These are phyloP conservation scores for Phytophthora chlamydospora DNA, from an alignment of 352 stramenopile species.

Conservation along the genomic window DNA sequence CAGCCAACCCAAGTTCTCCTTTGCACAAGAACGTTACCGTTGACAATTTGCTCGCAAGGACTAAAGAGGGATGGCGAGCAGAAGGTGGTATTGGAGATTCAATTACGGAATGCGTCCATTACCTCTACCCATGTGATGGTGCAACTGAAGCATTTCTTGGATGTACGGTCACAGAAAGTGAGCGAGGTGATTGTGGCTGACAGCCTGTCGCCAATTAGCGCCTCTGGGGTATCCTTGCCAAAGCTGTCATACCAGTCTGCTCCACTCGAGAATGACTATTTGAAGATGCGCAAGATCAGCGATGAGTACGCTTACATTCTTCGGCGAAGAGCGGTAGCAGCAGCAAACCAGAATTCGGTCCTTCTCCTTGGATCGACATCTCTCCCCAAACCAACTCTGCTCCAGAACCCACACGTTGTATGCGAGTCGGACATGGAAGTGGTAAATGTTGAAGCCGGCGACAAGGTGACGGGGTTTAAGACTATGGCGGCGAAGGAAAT, in stretches of 20 bases:
- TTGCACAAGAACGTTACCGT: constrained; percentile 18
- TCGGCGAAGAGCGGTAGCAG: constrained; percentile 44
- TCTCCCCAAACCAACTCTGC: constrained; percentile 50
- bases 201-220: constrained; percentile 14
- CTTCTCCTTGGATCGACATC: constrained; percentile 39
- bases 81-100: constrained; percentile 27
- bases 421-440: constrained; percentile 58
- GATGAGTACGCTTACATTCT: constrained; percentile 82
- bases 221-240: constrained; percentile 16
- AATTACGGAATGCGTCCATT: constrained; percentile 28
- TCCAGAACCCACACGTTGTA: constrained; percentile 60
- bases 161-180: constrained; percentile 23
- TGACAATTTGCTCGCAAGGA: constrained; percentile 40
- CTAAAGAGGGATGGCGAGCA: constrained; percentile 17
- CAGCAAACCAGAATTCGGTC: constrained; percentile 24
- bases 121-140: constrained; percentile 39
- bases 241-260: constrained; percentile 26
- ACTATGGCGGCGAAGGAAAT: constrained; percentile 10
- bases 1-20: constrained; percentile 27
- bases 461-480: constrained; percentile 45
- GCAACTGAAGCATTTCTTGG: constrained; percentile 44
- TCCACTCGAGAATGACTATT: constrained; percentile 44
- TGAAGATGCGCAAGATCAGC: constrained; percentile 67
- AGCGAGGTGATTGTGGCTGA: constrained; percentile 31
- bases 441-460: constrained; percentile 39